Percentiles rank a stretch among this genome's conserved stretches.
These are phyloP conservation scores for Hysterium pulicare DNA, from an alignment of 2,329 filamentous ascomycete genomes.

Conservation along the genomic window DNA sequence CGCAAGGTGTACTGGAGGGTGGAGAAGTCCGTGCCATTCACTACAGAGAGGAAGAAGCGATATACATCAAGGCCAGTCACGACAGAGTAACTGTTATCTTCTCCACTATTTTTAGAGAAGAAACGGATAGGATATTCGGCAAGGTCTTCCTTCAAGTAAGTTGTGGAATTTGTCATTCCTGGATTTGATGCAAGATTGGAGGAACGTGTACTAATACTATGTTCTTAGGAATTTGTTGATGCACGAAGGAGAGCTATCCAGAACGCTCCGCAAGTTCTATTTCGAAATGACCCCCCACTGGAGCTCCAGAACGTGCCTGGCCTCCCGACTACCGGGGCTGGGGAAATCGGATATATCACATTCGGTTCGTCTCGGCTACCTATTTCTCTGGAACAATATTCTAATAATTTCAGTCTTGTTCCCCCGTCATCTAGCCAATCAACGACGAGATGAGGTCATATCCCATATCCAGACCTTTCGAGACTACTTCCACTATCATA, in stretches of 20 bases:
- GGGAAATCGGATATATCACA: conserved; percentile 94
- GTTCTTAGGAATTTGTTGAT: conserved; percentile 79
- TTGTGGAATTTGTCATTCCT: neutral
- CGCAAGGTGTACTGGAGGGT: conserved; percentile 83
- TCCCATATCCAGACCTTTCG: conserved; percentile 99
- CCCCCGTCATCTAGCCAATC: conserved; percentile 85
- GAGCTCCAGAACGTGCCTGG: conserved; percentile 86
- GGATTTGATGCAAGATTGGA: neutral
- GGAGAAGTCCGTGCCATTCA: conserved; percentile 94
- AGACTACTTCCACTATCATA: conserved; percentile 99
- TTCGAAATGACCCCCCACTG: conserved; percentile 88
- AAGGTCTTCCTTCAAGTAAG: conserved; percentile 86
- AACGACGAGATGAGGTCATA: conserved; percentile 91
- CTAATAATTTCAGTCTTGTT: conserved; percentile 69
- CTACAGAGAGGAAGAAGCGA: conserved; percentile 97
- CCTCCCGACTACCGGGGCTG: conserved; percentile 67
- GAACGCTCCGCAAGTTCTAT: conserved; percentile 96
- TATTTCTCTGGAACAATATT: conserved; percentile 11
- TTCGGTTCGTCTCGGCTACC: conserved; percentile 81
- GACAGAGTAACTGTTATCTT: conserved; percentile 99
- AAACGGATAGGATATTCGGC: conserved; percentile 95
- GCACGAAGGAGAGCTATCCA: conserved; percentile 91
- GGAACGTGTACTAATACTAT: conserved; percentile 1
- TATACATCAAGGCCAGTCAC: conserved; percentile 96
- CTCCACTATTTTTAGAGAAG: conserved; percentile 95